Conservation (phyloP, 2,329 filamentous ascomycete species). For the Aaosphaeria pasadenensis region DNA sequence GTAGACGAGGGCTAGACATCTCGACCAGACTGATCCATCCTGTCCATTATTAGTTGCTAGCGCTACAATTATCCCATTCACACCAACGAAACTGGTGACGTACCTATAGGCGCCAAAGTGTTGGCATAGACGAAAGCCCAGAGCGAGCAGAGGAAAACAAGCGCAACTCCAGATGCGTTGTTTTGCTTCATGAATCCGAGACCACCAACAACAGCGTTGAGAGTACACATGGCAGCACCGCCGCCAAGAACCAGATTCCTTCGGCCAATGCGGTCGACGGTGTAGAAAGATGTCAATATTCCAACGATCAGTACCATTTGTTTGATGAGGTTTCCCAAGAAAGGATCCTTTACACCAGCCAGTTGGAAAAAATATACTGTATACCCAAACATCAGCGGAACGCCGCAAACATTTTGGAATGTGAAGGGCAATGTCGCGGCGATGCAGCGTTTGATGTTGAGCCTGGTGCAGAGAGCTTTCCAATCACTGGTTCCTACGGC, state of each 20-base stretch:
- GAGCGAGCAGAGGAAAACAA: constrained; percentile 1
- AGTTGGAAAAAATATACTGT: constrained; percentile 7
- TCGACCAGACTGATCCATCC: constrained; percentile 7
- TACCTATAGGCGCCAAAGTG: constrained; percentile 5
- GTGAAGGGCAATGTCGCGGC: constrained; percentile 27
- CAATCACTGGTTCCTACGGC: constrained; percentile 1
- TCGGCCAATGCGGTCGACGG: not conserved
- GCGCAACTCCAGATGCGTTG: constrained; percentile 1
- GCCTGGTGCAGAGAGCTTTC: constrained; percentile 3
- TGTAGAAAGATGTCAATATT: constrained; percentile 5
- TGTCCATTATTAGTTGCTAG: not conserved
- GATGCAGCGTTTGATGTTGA: constrained; percentile 10
- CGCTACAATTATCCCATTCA: not conserved
- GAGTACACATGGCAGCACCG: constrained; percentile 1
- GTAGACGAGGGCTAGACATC: constrained; percentile 2
- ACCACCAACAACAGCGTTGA: constrained; percentile 3
- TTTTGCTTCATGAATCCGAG: constrained; percentile 5
- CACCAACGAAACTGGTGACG: not conserved
- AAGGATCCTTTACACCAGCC: constrained; percentile 4
- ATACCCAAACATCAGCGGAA: constrained; percentile 8
- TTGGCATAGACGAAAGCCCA: constrained; percentile 7
- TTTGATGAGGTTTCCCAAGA: constrained; percentile 6
- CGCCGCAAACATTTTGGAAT: constrained; percentile 27
- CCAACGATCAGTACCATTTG: constrained; percentile 4
- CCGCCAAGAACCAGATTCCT: not conserved